A percentile compares a stretch with the other conserved stretches of the same genome.
Conservation (phyloP, 805 yeast species). For the Yamadazyma laniorum region DNA sequence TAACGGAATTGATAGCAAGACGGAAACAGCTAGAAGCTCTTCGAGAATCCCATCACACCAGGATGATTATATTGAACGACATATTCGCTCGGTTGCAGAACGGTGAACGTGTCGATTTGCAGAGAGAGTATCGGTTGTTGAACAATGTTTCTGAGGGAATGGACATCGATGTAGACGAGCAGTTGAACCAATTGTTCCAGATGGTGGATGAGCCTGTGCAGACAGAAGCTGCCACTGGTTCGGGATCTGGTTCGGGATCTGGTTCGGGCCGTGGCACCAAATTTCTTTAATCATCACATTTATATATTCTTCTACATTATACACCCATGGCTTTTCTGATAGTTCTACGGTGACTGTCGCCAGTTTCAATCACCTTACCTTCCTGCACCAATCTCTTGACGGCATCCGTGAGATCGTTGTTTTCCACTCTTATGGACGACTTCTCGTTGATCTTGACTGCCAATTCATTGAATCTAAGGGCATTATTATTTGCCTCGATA, state of each 20-base stretch:
- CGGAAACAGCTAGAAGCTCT: conserved; percentile 44
- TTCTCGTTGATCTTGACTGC: conserved; percentile 64
- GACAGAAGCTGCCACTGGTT: no score
- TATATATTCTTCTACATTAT: conserved; percentile 4
- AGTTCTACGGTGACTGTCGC: conserved; percentile 69
- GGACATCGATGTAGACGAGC: conserved; percentile 41
- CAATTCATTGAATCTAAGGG: conserved; percentile 59
- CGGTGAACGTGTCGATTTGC: conserved; percentile 42
- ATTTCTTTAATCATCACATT: no score
- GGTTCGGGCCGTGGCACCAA: no score
- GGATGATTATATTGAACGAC: conserved; percentile 32
- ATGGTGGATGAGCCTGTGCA: conserved; percentile 26
- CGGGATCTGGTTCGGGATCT: no score
- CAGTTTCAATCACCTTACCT: conserved; percentile 63
- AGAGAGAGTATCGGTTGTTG: conserved; percentile 35
- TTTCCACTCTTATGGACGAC: conserved; percentile 62
- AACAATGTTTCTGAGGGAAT: conserved; percentile 24
- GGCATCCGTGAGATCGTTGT: conserved; percentile 65
- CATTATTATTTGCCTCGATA: conserved; percentile 48
- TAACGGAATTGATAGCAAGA: conserved; percentile 46
- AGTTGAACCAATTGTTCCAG: conserved; percentile 33
- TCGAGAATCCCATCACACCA: conserved; percentile 36
- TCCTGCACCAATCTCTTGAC: conserved; percentile 68
- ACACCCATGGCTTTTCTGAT: conserved; percentile 32
- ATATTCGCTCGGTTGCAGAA: conserved; percentile 26